Percentiles rank a stretch among this genome's conserved stretches.
These are phyloP conservation scores for Hypomontagnella submonticulosa DNA, from an alignment of 495 filamentous ascomycete species.

Conservation along the genomic window DNA sequence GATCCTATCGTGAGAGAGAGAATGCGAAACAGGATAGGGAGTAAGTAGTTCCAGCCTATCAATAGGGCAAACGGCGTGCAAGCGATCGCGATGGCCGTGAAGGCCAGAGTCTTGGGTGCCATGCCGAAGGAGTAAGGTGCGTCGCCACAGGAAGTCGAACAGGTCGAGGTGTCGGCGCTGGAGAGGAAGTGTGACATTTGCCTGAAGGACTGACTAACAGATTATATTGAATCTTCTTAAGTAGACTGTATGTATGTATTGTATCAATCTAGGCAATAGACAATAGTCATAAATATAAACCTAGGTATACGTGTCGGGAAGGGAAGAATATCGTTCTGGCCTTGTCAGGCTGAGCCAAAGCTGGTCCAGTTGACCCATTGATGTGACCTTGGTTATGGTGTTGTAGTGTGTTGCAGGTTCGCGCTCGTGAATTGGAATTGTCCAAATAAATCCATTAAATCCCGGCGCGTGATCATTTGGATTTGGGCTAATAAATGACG, in stretches of 20 bases:
- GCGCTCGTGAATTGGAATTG: conserved; percentile 21
- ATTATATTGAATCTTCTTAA: background rate
- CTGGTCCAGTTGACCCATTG: conserved; percentile 44
- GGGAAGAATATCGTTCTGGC: conserved; percentile 35
- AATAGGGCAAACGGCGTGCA: conserved; percentile 42
- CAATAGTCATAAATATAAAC: background rate
- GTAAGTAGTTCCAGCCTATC: conserved; percentile 42
- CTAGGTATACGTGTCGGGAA: conserved; percentile 39
- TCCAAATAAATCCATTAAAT: background rate
- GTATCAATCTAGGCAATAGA: background rate
- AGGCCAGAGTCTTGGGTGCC: conserved; percentile 40
- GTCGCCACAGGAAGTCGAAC: conserved; percentile 15
- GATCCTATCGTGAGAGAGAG: conserved; percentile 55
- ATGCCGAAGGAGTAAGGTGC: conserved; percentile 38
- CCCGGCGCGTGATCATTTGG: conserved; percentile 26
- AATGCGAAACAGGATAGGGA: conserved; percentile 51
- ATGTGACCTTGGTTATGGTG: conserved; percentile 24
- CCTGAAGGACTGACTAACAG: conserved; percentile 20
- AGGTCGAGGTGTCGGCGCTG: conserved; percentile 13
- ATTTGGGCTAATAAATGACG: conserved; percentile 5
- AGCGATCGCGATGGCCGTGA: conserved; percentile 44
- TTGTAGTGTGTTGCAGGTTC: conserved; percentile 1
- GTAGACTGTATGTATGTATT: background rate
- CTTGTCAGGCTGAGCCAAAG: conserved; percentile 38
- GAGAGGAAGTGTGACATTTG: conserved; percentile 32